Evolutionary conservation across 768 basidiomycete genomes (phyloP).

Genomic region (Boletellus sp.): DNA sequence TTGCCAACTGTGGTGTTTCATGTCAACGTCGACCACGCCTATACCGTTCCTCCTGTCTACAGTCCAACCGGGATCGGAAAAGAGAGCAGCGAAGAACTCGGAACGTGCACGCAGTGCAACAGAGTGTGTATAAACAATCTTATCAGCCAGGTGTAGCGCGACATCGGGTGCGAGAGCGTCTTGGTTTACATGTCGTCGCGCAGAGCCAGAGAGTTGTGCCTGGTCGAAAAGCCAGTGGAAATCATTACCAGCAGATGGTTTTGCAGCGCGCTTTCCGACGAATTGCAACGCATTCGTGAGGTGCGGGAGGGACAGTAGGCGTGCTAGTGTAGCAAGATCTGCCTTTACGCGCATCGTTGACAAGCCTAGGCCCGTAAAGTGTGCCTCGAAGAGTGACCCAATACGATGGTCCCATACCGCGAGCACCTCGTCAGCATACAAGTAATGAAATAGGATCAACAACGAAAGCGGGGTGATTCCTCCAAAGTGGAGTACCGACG

Average conservation of each 20-base stretch:
- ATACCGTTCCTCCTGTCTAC: constrained; percentile 48
- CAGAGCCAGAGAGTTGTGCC: constrained; percentile 7
- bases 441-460: constrained; percentile 73
- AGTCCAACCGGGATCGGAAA: constrained; percentile 83
- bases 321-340: constrained; percentile 60
- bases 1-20: constrained; percentile 70
- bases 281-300: constrained; percentile 56
- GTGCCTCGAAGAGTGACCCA: constrained; percentile 38
- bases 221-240: constrained; percentile 48
- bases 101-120: constrained; percentile 77
- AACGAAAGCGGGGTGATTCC: constrained; percentile 63
- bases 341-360: constrained; percentile 49
- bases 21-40: constrained; percentile 59
- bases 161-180: constrained; percentile 58
- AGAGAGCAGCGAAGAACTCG: constrained; percentile 79
- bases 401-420: constrained; percentile 83
- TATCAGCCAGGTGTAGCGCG: constrained; percentile 65
- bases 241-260: constrained; percentile 47
- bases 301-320: constrained; percentile 52
- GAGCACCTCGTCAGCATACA: constrained; percentile 84
- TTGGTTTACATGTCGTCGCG: constrained; percentile 4
- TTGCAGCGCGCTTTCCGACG: constrained; percentile 53
- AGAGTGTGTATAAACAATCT: constrained; percentile 65
- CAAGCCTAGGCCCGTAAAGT: constrained; percentile 39
- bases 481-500: constrained; percentile 33